Base-by-base conservation (phyloP, 768 basidiomycete genomes). In the Russula earlei region DNA sequence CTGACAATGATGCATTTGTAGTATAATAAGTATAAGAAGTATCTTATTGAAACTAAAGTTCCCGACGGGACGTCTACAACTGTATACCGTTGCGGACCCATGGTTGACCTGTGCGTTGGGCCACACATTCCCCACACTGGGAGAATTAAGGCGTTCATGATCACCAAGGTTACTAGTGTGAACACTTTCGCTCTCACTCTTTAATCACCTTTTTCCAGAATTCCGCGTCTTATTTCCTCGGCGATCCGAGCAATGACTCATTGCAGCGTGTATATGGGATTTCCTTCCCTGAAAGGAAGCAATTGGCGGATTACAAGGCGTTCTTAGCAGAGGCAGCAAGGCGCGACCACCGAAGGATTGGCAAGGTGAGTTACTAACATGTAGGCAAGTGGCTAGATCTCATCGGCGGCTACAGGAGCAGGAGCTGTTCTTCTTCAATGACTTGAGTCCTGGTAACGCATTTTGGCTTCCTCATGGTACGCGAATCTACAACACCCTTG, bases 11-110 rank as follows among this genome's bases (percentile, higher is more conserved):
- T 48, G 17, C 14, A 42, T 25, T 19, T 48, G 31, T 65, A 99
- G 94, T 99, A 98, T 73, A 99, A 98, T 78, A 93, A 91, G 70
- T 99, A 95, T 75, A 99, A 99, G 75, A 82, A 85, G 64, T 87
- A 97, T 69, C 80, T 98, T 66, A 97, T 99, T 66, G 82, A 96
- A 68, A 82, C 84, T 63, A 97, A 98, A 74, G 85, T 99, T 54
- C 89, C 91, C 10, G 95, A 99, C 70, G 95, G 94, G 60, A 87
- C 91, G 11, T 91, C 88, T 49, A 94, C 96, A 42, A 99, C 96
- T 10, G 93, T 99, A 17, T 99, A 98, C 74, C 89, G 95, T 49
- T 98, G 96, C 68, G 96, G 96, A 33, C 94, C 96, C 38, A 92
- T 99, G 86, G 84, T 99, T 54, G 96, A 99, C 71, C 78, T 99